Percentiles rank a stretch among this genome's conserved stretches.
These are phyloP conservation scores for Saccharomycopsis schoenii DNA, from an alignment of 805 yeast species.

Conservation along the genomic window DNA sequence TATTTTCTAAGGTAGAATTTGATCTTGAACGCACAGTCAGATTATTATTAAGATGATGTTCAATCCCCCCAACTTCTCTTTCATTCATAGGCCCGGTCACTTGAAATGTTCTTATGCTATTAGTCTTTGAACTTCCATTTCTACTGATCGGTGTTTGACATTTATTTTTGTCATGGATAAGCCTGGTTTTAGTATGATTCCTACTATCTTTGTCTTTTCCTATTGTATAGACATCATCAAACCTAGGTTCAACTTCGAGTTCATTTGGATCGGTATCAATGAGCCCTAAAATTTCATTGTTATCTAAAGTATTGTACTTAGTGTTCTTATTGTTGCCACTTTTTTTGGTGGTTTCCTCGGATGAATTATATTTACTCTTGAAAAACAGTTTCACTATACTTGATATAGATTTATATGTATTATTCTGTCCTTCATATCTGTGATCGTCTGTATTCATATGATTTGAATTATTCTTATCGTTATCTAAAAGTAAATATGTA, in stretches of 20 bases:
- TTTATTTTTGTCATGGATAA: background rate
- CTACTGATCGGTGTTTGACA: background rate
- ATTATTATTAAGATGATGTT: background rate
- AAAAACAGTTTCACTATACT: background rate
- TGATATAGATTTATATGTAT: background rate
- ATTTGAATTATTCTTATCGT: background rate
- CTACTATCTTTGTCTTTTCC: background rate
- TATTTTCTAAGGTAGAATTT: background rate
- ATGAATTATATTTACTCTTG: background rate
- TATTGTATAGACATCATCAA: background rate
- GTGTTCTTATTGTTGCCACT: background rate
- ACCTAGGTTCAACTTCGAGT: background rate
- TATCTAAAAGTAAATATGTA: background rate
- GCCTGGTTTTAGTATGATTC: background rate
- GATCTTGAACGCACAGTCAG: background rate
- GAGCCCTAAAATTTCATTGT: background rate
- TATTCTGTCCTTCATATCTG: background rate
- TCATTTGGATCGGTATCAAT: background rate
- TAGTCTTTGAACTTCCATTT: background rate
- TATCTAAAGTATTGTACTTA: background rate
- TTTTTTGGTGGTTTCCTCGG: background rate
- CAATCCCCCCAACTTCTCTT: background rate
- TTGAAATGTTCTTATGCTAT: background rate
- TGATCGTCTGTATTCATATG: background rate
- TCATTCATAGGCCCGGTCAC: background rate